Evolutionary conservation across 1,284 basidiomycete genomes (phyloP).

Genomic region (Butyriboletus appendiculatus): DNA sequence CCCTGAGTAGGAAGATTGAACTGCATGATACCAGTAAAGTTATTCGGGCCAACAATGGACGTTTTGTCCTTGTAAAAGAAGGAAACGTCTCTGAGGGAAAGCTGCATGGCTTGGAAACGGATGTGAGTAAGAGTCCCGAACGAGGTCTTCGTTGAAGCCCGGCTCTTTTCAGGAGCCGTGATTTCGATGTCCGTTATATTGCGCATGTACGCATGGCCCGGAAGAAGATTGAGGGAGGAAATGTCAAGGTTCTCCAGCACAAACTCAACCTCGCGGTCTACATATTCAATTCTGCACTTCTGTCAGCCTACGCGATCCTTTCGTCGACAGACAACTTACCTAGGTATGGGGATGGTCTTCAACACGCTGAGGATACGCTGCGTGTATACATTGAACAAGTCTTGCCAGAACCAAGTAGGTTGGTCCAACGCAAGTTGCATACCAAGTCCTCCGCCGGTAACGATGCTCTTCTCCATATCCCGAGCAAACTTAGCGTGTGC

Average conservation of each 20-base stretch:
- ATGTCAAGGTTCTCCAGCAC: conserved; percentile 72
- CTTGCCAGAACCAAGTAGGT: conserved; percentile 72
- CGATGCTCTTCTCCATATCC: conserved; percentile 48
- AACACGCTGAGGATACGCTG: conserved; percentile 50
- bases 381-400: conserved; percentile 64
- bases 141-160: conserved; percentile 43
- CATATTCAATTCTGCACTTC: conserved; percentile 59
- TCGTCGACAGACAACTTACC: conserved; percentile 40
- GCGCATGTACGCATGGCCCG: conserved; percentile 67
- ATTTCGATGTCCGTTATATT: conserved; percentile 75
- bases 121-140: conserved; percentile 65
- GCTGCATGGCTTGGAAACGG: conserved; percentile 60
- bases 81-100: conserved; percentile 61
- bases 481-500: conserved; percentile 49
- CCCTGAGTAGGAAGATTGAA: conserved; percentile 64
- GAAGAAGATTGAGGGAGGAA: conserved; percentile 61
- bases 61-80: conserved; percentile 70
- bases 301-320: conserved; percentile 7
- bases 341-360: conserved; percentile 62
- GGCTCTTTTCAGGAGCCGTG: conserved; percentile 42
- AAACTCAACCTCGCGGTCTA: conserved; percentile 63
- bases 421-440: conserved; percentile 55
- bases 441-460: conserved; percentile 37
- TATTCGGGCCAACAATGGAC: conserved; percentile 49
- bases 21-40: conserved; percentile 60